These are phyloP conservation scores for Cyberlindnera petersonii DNA, from an alignment of 805 yeast species.

Conservation along the genomic window DNA sequence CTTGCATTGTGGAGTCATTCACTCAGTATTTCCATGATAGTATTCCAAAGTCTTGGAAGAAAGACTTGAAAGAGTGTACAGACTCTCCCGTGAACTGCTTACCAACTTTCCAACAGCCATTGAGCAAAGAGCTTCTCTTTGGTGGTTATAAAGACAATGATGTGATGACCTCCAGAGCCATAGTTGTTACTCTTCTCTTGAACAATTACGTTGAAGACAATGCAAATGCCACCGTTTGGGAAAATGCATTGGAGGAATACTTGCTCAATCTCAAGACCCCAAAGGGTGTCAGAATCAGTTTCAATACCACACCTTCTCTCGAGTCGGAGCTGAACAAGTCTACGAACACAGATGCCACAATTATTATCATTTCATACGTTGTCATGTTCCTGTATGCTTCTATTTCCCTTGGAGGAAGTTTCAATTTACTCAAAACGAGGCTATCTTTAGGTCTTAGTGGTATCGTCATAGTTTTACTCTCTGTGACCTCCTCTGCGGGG, in stretches of 20 bases:
- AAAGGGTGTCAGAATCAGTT: constrained; percentile 60
- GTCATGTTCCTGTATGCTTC: constrained; percentile 89
- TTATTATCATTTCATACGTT: constrained; percentile 70
- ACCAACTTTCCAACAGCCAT: constrained; percentile 88
- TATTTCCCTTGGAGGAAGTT: constrained; percentile 61
- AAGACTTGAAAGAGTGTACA: constrained; percentile 55
- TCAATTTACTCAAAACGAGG: constrained; percentile 49
- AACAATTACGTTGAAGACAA: constrained; percentile 43
- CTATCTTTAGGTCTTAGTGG: constrained; percentile 82
- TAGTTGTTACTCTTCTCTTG: constrained; percentile 70
- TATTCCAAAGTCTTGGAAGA: constrained; percentile 54
- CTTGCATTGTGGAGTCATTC: constrained; percentile 82
- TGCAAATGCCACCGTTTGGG: constrained; percentile 53
- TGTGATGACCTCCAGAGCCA: constrained; percentile 61
- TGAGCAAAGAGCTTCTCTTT: constrained; percentile 67
- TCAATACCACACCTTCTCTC: constrained; percentile 78
- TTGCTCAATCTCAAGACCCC: constrained; percentile 44
- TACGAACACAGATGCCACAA: constrained; percentile 70
- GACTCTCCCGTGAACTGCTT: constrained; percentile 83
- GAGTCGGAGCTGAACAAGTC: constrained; percentile 81
- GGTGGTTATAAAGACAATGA: constrained; percentile 50
- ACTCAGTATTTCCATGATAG: constrained; percentile 83
- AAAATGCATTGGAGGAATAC: constrained; percentile 56
- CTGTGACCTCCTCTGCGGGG: constrained; percentile 83
- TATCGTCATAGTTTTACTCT: constrained; percentile 70